These are phyloP conservation scores for Calonectria hawksworthii DNA, from an alignment of 2,329 filamentous ascomycete species.

Conservation along the genomic window DNA sequence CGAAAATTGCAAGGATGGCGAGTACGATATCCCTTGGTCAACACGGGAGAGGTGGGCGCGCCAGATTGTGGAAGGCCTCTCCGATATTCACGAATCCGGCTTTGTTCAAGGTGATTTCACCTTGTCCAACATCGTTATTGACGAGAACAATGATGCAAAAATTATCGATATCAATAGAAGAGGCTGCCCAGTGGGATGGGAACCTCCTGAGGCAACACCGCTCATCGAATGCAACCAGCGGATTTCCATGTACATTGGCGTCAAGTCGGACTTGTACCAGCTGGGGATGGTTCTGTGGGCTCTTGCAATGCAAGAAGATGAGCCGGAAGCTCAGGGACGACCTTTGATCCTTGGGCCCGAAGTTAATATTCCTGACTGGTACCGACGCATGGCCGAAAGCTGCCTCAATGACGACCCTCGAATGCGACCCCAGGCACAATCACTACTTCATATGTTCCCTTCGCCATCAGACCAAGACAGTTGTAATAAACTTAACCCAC, in stretches of 20 bases:
- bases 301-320: constrained; percentile 87
- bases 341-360: constrained; percentile 75
- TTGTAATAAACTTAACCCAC: constrained; percentile 39
- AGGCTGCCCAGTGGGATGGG: constrained; percentile 98
- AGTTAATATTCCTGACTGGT: constrained; percentile 82
- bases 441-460: constrained; percentile 80
- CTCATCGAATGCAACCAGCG: constrained; percentile 91
- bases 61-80: constrained; percentile 90
- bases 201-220: constrained; percentile 89
- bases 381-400: constrained; percentile 78
- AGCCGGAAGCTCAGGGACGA: constrained; percentile 84
- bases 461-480: constrained; percentile 27
- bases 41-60: constrained; percentile 88
- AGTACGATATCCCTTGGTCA: constrained; percentile 74
- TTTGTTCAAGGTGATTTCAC: constrained; percentile 99
- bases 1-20: constrained; percentile 74
- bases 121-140: constrained; percentile 95
- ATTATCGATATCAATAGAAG: constrained; percentile 99
- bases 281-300: constrained; percentile 98
- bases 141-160: constrained; percentile 85
- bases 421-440: constrained; percentile 78
- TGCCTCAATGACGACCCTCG: constrained; percentile 84
- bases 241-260: constrained; percentile 97
- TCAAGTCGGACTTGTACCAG: constrained; percentile 97
- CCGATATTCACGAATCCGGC: constrained; percentile 94